These are phyloP conservation scores for Russula griseocarnosa DNA, from an alignment of 768 basidiomycete genomes.

Conservation along the genomic window DNA sequence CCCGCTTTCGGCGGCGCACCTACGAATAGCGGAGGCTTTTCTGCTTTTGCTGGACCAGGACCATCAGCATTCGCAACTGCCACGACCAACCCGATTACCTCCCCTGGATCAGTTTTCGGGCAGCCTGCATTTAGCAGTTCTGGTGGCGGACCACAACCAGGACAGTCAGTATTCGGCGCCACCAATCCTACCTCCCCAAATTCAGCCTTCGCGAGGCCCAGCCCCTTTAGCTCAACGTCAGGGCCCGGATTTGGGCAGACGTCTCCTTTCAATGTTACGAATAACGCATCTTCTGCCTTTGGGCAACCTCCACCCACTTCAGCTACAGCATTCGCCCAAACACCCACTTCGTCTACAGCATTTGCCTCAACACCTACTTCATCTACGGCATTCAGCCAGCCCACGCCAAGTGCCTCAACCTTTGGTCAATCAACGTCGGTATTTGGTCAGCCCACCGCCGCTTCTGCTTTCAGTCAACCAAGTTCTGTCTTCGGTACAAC, in stretches of 20 bases:
- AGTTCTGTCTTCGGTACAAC: conserved; percentile 41
- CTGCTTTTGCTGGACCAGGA: conserved; percentile 25
- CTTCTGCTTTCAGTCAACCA: conserved; percentile 50
- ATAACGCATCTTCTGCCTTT: conserved; percentile 9
- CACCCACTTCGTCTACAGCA: neutral
- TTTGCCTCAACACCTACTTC: neutral
- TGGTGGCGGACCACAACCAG: conserved; percentile 7
- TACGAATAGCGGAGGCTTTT: conserved; percentile 19
- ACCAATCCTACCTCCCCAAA: conserved; percentile 29
- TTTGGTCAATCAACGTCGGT: conserved; percentile 35
- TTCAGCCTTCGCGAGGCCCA: conserved; percentile 39
- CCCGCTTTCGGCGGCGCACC: conserved; percentile 13
- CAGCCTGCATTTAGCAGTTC: conserved; percentile 29
- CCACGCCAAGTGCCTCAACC: conserved; percentile 33
- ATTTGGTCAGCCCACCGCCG: conserved; percentile 33
- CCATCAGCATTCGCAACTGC: conserved; percentile 24
- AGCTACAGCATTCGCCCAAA: conserved; percentile 19
- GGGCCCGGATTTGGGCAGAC: conserved; percentile 39
- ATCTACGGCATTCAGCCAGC: conserved; percentile 18
- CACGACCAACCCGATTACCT: conserved; percentile 4
- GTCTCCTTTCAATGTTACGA: conserved; percentile 8
- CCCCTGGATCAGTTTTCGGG: conserved; percentile 28
- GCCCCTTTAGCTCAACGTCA: conserved; percentile 23
- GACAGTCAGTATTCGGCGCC: conserved; percentile 24
- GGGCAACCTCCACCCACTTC: conserved; percentile 14